phyloP scores from a whole-genome alignment of 441 rosid genomes.

The Raphanus hybrid region DNA sequence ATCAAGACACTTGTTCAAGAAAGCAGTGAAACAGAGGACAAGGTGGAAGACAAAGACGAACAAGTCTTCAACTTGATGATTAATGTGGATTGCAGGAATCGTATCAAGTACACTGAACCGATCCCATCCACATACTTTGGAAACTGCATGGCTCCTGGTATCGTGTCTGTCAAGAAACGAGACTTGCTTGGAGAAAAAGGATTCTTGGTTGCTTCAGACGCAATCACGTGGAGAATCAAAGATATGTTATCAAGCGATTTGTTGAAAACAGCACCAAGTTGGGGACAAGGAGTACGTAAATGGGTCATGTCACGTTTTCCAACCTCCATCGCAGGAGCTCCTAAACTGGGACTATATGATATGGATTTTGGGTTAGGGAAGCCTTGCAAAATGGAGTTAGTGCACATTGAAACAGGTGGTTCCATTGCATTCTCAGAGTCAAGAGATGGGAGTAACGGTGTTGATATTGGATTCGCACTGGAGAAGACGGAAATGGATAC shows the following conservation, averaged over 20 bases:
- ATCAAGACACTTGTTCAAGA: conserved; percentile 22
- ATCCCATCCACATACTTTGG: conserved; percentile 37
- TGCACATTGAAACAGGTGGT: conserved; percentile 36
- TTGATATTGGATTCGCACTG: conserved; percentile 33
- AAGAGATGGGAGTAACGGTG: conserved; percentile 32
- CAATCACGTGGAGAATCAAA: conserved; percentile 21
- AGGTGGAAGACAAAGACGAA: conserved; percentile 4
- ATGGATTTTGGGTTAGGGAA: conserved; percentile 39
- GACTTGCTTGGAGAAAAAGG: conserved; percentile 23
- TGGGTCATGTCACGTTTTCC: conserved; percentile 36
- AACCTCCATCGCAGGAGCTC: conserved; percentile 36
- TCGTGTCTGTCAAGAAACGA: conserved; percentile 30
- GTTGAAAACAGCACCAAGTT: conserved; percentile 33
- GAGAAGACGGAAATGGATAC: conserved; percentile 14
- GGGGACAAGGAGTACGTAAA: conserved; percentile 34
- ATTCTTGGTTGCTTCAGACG: conserved; percentile 13
- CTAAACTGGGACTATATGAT: conserved; percentile 31
- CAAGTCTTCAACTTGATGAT: conserved; percentile 33
- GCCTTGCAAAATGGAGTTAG: conserved; percentile 34
- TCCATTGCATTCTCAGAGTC: conserved; percentile 32
- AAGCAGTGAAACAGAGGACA: neutral
- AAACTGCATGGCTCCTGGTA: conserved; percentile 40
- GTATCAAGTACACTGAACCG: conserved; percentile 27
- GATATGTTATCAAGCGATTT: conserved; percentile 36
- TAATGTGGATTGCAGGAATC: conserved; percentile 42